Base-by-base conservation (phyloP, 2,329 filamentous ascomycete genomes). In the Colletotrichum melonis region DNA sequence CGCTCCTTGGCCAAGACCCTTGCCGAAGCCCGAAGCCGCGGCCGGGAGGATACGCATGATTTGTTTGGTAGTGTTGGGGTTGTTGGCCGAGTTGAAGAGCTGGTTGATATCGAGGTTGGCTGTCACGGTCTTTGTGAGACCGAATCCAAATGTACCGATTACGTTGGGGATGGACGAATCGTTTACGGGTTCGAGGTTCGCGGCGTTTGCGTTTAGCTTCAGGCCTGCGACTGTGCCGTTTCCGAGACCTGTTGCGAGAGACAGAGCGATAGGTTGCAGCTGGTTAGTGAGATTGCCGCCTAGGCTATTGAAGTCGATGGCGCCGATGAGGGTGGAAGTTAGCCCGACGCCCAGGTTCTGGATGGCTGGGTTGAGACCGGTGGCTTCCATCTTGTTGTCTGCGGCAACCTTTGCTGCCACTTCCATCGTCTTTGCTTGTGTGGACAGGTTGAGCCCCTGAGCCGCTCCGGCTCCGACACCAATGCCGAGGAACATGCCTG, bases 271-370 rank as follows among this genome's bases (percentile, higher is more conserved):
- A 26, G 69, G 73, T 14, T 76, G 76, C 1, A 78, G 63, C 35
- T 77, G 49, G 5, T 73, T 24, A 1, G 65, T 14, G 12, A 75
- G 24, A 58, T 72, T 74, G n/a, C 65, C 63, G 5, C 67, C 52
- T 11, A 78, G 58, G 16, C 64, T 72, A 0, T 66, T 72, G 28
- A 79, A 14, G 65, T 79, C 74, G 32, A 80, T 57, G 3, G 80
- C 64, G 16, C 78, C 77, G 5, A 82, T 67, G 0, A 81, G 74
- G 4, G 80, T 78, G 0, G 79, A 76, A 1, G 78, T 74, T 2
- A 79, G 72, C 2, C 81, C 81, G 60, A 78, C 77, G 49, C 78
- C 79, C 7, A 79, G 74, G 60, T 78, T 80, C 64, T 80, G 77
- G 58, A 82, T 74, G 3, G 77, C 72, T 0, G 79, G 77, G 67